Percentiles rank a stretch among this genome's conserved stretches.
Conservation (phyloP, 2,329 filamentous ascomycete genomes). For the Albophoma yamanashiensis region DNA sequence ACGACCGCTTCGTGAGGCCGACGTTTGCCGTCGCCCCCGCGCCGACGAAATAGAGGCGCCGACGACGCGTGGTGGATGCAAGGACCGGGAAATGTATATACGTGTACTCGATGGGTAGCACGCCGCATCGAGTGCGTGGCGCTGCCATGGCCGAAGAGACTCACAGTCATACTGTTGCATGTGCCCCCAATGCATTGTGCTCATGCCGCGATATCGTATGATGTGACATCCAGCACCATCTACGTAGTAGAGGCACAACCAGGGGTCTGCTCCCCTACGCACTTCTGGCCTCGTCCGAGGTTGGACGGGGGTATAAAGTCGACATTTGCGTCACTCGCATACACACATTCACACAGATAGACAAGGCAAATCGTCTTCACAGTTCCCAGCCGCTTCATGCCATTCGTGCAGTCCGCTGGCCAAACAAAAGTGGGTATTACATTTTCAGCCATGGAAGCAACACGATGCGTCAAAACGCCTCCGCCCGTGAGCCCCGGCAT, state of each 20-base stretch:
- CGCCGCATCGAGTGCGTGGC: neutral
- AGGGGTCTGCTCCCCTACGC: neutral
- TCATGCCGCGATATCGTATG: neutral
- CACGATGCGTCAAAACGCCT: neutral
- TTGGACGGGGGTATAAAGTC: too few species aligned
- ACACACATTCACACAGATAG: neutral
- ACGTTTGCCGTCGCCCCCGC: conserved; percentile 67
- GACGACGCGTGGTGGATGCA: neutral
- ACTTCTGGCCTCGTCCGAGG: neutral
- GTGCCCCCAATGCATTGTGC: neutral
- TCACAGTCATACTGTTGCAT: neutral
- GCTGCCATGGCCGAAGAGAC: neutral
- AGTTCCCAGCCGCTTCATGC: neutral
- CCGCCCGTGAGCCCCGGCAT: neutral
- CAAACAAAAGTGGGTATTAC: neutral
- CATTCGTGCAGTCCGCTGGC: neutral
- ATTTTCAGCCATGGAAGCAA: neutral
- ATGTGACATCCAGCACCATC: neutral
- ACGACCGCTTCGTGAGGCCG: conserved; percentile 77
- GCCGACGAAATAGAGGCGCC: conserved; percentile 39
- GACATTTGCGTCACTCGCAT: neutral
- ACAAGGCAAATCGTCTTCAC: neutral
- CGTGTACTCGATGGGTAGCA: conserved; percentile 1
- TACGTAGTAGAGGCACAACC: neutral
- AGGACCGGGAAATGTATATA: conserved; percentile 4